Evolutionary conservation across 1,284 basidiomycete species (phyloP).

Genomic region (Rhizoctonia solani): DNA sequence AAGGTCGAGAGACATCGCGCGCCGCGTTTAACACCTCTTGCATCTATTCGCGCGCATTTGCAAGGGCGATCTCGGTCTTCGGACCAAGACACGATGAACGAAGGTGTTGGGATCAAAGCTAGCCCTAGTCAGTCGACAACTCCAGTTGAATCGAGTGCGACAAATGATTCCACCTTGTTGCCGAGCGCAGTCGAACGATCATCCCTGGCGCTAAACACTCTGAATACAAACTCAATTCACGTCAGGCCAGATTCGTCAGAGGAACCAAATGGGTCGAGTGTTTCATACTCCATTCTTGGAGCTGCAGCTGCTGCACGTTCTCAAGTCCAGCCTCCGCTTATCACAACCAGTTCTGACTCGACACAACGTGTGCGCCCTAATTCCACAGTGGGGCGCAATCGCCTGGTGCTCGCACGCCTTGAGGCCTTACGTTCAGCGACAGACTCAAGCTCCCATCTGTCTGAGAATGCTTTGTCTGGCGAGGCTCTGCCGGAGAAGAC

Average conservation of each 20-base stretch:
- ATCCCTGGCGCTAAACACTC: background rate
- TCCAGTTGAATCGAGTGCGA: background rate
- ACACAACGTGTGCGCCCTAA: constrained; percentile 23
- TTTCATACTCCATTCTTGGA: constrained; percentile 29
- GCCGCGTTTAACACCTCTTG: constrained; percentile 12
- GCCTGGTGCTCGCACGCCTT: constrained; percentile 20
- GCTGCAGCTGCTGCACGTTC: constrained; percentile 29
- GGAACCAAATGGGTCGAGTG: background rate
- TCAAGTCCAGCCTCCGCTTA: constrained; percentile 9
- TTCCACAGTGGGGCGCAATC: constrained; percentile 5
- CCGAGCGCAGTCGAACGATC: background rate
- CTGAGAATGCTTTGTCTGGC: too few relatives aligned
- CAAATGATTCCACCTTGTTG: background rate
- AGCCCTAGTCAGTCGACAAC: constrained; percentile 4
- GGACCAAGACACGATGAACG: background rate
- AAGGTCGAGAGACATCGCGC: background rate
- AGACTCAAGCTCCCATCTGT: constrained; percentile 22
- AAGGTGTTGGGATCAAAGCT: background rate
- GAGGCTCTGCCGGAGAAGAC: too few relatives aligned
- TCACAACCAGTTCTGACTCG: constrained; percentile 23
- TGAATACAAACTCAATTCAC: background rate
- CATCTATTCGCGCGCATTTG: constrained; percentile 30
- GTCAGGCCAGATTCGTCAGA: background rate
- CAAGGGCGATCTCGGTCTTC: constrained; percentile 4
- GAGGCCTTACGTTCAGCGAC: constrained; percentile 17